phyloP scores from a whole-genome alignment of 768 basidiomycete genomes.

The Tricholoma saponaceum region DNA sequence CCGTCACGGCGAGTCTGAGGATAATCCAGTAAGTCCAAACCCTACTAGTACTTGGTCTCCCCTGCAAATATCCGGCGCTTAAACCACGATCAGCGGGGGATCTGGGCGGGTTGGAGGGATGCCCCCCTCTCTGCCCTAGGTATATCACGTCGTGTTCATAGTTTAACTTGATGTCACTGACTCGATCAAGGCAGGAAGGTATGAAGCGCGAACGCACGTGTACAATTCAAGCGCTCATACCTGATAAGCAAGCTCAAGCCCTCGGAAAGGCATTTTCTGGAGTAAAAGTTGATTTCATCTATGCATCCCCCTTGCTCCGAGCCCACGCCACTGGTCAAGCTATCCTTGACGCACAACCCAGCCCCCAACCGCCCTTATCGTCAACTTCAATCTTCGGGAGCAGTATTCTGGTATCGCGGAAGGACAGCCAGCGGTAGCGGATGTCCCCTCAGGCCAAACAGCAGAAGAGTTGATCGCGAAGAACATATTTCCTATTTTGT shows the following conservation, averaged over 20 bases:
- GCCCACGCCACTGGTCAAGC: constrained; percentile 59
- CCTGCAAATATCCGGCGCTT: not conserved
- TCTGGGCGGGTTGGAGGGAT: constrained; percentile 81
- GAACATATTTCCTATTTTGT: constrained; percentile 53
- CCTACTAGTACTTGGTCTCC: not conserved
- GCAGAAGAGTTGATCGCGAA: constrained; percentile 42
- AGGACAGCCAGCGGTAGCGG: constrained; percentile 48
- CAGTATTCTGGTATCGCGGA: constrained; percentile 73
- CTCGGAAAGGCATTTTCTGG: constrained; percentile 50
- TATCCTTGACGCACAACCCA: constrained; percentile 43
- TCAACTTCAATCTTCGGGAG: constrained; percentile 59
- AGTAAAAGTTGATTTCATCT: constrained; percentile 49
- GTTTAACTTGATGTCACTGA: constrained; percentile 1
- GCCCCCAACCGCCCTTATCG: constrained; percentile 50
- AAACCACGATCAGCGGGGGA: constrained; percentile 22
- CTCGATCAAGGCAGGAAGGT: constrained; percentile 17
- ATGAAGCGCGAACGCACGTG: constrained; percentile 8
- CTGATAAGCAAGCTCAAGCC: constrained; percentile 55
- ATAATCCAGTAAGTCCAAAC: constrained; percentile 50
- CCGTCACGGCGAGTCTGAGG: constrained; percentile 67
- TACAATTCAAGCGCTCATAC: not conserved
- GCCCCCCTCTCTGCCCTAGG: constrained; percentile 71
- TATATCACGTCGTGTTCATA: constrained; percentile 16
- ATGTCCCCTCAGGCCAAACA: constrained; percentile 25
- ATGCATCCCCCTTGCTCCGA: constrained; percentile 66